Percentiles rank a stretch among this genome's conserved stretches.
These are phyloP conservation scores for Apophysomyces ossiformis DNA, from an alignment of 371 early-diverging fungal genomes.

Conservation along the genomic window DNA sequence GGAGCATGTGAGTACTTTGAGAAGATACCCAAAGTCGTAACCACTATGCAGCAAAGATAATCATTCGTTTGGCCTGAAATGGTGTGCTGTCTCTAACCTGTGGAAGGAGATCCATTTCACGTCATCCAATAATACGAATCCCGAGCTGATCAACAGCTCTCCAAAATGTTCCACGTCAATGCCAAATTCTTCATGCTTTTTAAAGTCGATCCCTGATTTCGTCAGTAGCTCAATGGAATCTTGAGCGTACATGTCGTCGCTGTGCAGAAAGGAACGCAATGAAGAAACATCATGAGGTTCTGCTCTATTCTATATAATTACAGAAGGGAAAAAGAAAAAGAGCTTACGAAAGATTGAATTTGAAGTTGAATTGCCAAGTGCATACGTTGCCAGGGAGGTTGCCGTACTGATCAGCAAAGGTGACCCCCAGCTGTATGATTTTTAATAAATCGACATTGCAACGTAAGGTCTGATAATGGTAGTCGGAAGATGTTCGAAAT, in stretches of 20 bases:
- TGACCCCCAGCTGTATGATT: slow-evolving; percentile 99
- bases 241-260: slow-evolving; percentile 99
- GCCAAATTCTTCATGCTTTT: slow-evolving; percentile 96
- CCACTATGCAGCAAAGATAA: slow-evolving; percentile 61
- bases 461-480: slow-evolving; percentile 97
- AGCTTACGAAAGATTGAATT: slow-evolving; percentile 86
- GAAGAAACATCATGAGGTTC: background rate
- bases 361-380: slow-evolving; percentile 99
- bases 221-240: slow-evolving; percentile 98
- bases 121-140: slow-evolving; percentile 92
- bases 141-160: slow-evolving; percentile 96
- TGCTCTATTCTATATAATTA: no score
- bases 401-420: slow-evolving; percentile 95
- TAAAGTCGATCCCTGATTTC: slow-evolving; percentile 99
- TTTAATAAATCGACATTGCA: slow-evolving; percentile 99
- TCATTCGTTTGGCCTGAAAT: background rate
- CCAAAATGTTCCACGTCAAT: slow-evolving; percentile 98
- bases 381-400: slow-evolving; percentile 87
- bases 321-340: background rate
- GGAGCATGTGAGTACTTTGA: slow-evolving; percentile 95
- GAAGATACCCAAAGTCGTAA: slow-evolving; percentile 99
- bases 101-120: slow-evolving; percentile 99
- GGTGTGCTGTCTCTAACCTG: slow-evolving; percentile 60
- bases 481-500: slow-evolving; percentile 94
- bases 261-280: slow-evolving; percentile 26